A percentile compares a stretch with the other conserved stretches of the same genome.
phyloP scores from a whole-genome alignment of 768 basidiomycete species.

The Mrakia gelida region DNA sequence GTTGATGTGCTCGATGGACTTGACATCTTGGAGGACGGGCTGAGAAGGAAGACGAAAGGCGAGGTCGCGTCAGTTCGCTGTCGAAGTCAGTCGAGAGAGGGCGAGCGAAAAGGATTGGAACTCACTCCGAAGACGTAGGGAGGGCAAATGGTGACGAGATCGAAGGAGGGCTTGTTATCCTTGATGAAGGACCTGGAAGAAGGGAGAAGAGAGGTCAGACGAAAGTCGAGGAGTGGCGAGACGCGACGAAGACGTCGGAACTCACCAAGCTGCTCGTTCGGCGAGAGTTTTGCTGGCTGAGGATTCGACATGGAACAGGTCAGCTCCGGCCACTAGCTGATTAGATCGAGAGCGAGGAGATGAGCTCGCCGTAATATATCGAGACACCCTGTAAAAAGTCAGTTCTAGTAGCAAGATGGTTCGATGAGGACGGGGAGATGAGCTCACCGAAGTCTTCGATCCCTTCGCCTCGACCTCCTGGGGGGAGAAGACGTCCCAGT shows the following conservation, averaged over 20 bases:
- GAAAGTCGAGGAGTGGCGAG: too few relatives aligned
- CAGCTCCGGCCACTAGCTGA: too few relatives aligned
- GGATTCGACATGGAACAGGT: conserved; percentile 45
- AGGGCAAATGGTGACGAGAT: conserved; percentile 55
- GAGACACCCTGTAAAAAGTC: too few relatives aligned
- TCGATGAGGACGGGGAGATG: too few relatives aligned
- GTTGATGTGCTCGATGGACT: conserved; percentile 44
- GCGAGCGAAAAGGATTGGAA: too few relatives aligned
- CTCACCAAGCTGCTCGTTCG: conserved; percentile 58
- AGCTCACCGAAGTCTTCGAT: conserved; percentile 36
- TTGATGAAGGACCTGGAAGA: conserved; percentile 37
- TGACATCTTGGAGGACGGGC: background rate
- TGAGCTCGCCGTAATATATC: conserved; percentile 32
- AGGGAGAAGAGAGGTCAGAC: too few relatives aligned
- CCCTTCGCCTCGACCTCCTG: conserved; percentile 52
- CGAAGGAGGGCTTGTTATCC: conserved; percentile 46
- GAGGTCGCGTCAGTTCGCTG: too few relatives aligned
- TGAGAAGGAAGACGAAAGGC: background rate
- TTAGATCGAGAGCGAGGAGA: background rate
- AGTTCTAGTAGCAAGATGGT: too few relatives aligned
- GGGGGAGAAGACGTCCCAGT: background rate
- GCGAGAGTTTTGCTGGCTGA: conserved; percentile 61
- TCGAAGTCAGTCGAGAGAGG: too few relatives aligned
- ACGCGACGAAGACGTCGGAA: too few relatives aligned
- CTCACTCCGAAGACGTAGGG: conserved; percentile 35